Percentiles rank a stretch among this genome's conserved stretches.
Conservation (phyloP, 2,329 filamentous ascomycete species). For the Alternaria viburni region DNA sequence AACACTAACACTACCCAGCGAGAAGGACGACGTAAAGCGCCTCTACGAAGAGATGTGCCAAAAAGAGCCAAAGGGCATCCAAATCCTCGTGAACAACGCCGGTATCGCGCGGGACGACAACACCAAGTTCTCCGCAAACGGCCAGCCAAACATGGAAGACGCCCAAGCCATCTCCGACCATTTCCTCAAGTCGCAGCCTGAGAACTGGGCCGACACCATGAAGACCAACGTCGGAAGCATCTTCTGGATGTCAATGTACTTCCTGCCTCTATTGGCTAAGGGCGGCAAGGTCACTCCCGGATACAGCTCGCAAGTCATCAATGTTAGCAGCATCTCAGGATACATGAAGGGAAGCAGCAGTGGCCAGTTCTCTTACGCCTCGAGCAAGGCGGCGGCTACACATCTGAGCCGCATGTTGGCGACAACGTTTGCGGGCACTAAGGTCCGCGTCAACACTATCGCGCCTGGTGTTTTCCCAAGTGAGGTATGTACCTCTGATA, state of each 20-base stretch:
- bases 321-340: slow-evolving; percentile 60
- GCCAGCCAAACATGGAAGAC: slow-evolving; percentile 57
- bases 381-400: slow-evolving; percentile 57
- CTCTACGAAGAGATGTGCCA: slow-evolving; percentile 50
- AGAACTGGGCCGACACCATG: slow-evolving; percentile 59
- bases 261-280: slow-evolving; percentile 61
- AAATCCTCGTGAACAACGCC: slow-evolving; percentile 62
- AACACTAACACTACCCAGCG: slow-evolving; percentile 34
- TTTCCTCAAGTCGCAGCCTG: slow-evolving; percentile 56
- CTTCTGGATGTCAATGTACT: slow-evolving; percentile 62
- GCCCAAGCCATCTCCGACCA: slow-evolving; percentile 58
- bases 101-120: slow-evolving; percentile 60
- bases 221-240: slow-evolving; percentile 59
- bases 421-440: slow-evolving; percentile 51
- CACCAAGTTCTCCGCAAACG: slow-evolving; percentile 57
- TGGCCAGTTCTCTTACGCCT: slow-evolving; percentile 60
- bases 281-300: slow-evolving; percentile 54
- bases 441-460: slow-evolving; percentile 47
- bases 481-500: slow-evolving; percentile 26
- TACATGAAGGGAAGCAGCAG: slow-evolving; percentile 56
- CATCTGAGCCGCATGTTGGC: slow-evolving; percentile 56
- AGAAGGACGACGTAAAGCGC: slow-evolving; percentile 56
- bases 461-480: slow-evolving; percentile 54
- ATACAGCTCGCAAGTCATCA: slow-evolving; percentile 60
- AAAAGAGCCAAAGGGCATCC: slow-evolving; percentile 60